These are phyloP conservation scores for Krasilnikovozyma curviuscula DNA, from an alignment of 768 basidiomycete genomes.

Conservation along the genomic window DNA sequence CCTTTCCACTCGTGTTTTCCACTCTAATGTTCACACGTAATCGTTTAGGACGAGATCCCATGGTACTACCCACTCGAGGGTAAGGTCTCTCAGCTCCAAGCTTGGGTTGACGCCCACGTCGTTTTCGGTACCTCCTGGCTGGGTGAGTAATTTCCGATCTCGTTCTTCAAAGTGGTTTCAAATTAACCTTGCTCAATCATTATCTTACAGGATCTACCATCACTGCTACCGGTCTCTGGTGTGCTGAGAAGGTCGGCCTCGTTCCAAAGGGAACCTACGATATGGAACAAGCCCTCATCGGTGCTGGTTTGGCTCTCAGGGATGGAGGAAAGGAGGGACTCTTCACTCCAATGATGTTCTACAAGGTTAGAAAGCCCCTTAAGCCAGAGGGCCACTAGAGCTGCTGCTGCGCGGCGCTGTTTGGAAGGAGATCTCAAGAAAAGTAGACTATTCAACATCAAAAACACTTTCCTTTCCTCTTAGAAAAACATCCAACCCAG, in stretches of 20 bases:
- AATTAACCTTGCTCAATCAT: too few species aligned
- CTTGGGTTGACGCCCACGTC: constrained; percentile 71
- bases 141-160: too few species aligned
- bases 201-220: too few species aligned
- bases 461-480: too few species aligned
- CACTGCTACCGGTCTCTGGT: constrained; percentile 57
- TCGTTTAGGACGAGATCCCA: constrained; percentile 25
- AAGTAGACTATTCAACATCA: too few species aligned
- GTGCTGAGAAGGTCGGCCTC: constrained; percentile 56
- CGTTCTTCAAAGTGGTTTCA: too few species aligned
- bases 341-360: constrained; percentile 16
- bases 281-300: constrained; percentile 70
- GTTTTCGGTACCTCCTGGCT: constrained; percentile 47
- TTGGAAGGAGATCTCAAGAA: too few species aligned
- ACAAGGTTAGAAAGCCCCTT: constrained; percentile 8
- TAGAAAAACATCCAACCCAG: too few species aligned
- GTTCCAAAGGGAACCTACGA: constrained; percentile 83
- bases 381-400: too few species aligned
- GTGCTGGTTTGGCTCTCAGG: constrained; percentile 60
- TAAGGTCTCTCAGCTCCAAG: constrained; percentile 79
- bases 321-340: constrained; percentile 65
- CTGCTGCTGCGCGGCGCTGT: too few species aligned
- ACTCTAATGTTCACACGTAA: neutral
- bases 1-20: neutral
- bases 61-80: constrained; percentile 99